A percentile compares a stretch with the other conserved stretches of the same genome.
Conservation (phyloP, 225 moss, liverwort and hornwort genomes). For the Polytrichum commune region DNA sequence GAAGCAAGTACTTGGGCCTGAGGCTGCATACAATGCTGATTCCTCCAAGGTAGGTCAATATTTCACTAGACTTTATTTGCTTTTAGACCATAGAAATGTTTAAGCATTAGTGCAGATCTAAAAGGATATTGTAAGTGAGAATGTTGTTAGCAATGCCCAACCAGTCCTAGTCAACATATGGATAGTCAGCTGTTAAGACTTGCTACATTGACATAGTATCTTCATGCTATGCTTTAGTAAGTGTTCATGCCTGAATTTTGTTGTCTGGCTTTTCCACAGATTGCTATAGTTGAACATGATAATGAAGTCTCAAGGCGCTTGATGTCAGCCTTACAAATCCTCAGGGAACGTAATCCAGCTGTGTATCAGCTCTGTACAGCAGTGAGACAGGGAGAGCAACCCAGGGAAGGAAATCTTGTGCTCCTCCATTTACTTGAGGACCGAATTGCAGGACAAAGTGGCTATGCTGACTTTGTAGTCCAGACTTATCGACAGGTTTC, state of each 20-base stretch:
- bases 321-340: slow-evolving; percentile 23
- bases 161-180: too few species aligned
- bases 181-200: too few species aligned
- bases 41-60: slow-evolving; percentile 52
- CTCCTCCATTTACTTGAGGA: slow-evolving; percentile 59
- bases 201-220: too few species aligned
- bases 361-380: slow-evolving; percentile 43
- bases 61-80: too few species aligned
- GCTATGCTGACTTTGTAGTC: slow-evolving; percentile 63
- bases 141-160: too few species aligned
- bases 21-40: slow-evolving; percentile 62
- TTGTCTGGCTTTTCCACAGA: slow-evolving; percentile 33
- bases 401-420: slow-evolving; percentile 54
- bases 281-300: slow-evolving; percentile 52
- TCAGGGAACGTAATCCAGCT: slow-evolving; percentile 42
- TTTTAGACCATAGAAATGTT: too few species aligned
- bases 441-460: slow-evolving; percentile 38
- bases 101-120: too few species aligned
- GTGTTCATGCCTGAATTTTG: too few species aligned
- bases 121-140: too few species aligned
- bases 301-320: slow-evolving; percentile 69
- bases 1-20: slow-evolving; percentile 70
- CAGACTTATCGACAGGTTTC: slow-evolving; percentile 55
- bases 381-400: slow-evolving; percentile 69
- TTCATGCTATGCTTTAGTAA: too few species aligned